Evolutionary conservation across 441 rosid species (phyloP).

Genomic region (Populus trichocarpa): DNA sequence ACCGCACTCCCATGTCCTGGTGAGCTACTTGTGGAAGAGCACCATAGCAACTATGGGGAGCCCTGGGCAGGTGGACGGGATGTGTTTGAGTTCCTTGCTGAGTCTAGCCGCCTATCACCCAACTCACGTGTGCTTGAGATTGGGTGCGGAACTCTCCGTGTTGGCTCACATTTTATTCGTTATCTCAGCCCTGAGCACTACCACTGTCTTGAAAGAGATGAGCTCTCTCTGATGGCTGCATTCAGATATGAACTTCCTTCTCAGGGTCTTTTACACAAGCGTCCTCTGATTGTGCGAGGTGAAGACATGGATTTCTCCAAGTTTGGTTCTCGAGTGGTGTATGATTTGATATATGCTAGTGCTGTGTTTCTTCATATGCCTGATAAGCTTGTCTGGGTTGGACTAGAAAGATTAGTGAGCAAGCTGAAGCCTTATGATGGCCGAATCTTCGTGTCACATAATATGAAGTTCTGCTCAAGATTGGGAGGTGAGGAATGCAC

Average conservation of each 20-base stretch:
- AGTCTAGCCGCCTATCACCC: conserved; percentile 50
- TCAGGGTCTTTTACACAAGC: conserved; percentile 80
- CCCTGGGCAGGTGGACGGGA: conserved; percentile 99
- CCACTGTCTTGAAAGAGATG: conserved; percentile 90
- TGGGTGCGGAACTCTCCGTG: conserved; percentile 96
- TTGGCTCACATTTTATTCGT: conserved; percentile 84
- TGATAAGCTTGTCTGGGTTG: conserved; percentile 87
- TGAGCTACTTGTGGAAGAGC: conserved; percentile 95
- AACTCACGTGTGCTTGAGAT: conserved; percentile 75
- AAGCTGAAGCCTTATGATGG: conserved; percentile 72
- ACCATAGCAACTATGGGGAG: conserved; percentile 98
- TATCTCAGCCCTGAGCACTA: conserved; percentile 56
- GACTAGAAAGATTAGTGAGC: conserved; percentile 63
- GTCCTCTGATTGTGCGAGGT: conserved; percentile 75
- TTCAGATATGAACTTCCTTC: conserved; percentile 93
- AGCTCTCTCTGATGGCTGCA: conserved; percentile 94
- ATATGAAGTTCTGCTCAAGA: conserved; percentile 82
- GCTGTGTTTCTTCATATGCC: conserved; percentile 99
- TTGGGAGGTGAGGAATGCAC: conserved; percentile 77
- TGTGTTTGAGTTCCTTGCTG: conserved; percentile 87
- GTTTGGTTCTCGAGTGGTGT: conserved; percentile 54
- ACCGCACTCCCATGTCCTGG: conserved; percentile 89
- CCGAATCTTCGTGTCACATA: conserved; percentile 86
- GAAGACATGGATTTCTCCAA: conserved; percentile 85
- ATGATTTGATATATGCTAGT: conserved; percentile 94